These are phyloP conservation scores for Colletotrichum theobromicola DNA, from an alignment of 2,329 filamentous ascomycete genomes.

Conservation along the genomic window DNA sequence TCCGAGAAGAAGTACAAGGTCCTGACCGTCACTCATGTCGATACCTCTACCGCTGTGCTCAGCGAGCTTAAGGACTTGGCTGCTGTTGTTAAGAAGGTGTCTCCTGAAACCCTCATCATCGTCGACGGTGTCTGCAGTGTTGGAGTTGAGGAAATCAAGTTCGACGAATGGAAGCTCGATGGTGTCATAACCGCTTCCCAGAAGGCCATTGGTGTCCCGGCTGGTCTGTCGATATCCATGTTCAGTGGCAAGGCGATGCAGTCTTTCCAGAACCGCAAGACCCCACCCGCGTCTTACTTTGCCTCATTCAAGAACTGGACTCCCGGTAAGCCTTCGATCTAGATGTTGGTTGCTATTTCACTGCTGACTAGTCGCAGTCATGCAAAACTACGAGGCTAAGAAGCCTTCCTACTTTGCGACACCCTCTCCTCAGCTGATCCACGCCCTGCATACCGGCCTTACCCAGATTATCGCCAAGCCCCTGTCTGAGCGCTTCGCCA, in stretches of 20 bases:
- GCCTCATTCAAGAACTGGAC: constrained; percentile 97
- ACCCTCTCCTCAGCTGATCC: constrained; percentile 91
- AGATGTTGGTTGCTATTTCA: background rate
- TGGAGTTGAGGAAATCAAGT: constrained; percentile 92
- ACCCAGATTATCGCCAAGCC: constrained; percentile 84
- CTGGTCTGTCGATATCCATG: constrained; percentile 93
- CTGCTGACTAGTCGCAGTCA: constrained; percentile 60
- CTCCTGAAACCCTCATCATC: constrained; percentile 87
- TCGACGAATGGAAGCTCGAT: constrained; percentile 94
- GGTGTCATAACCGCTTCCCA: constrained; percentile 93
- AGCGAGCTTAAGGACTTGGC: constrained; percentile 87
- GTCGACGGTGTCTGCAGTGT: constrained; percentile 98
- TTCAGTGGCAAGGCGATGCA: constrained; percentile 88
- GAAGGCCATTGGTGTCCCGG: constrained; percentile 95
- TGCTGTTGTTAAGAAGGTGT: constrained; percentile 83
- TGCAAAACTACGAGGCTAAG: constrained; percentile 98
- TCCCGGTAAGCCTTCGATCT: constrained; percentile 65
- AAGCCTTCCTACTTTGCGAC: constrained; percentile 99
- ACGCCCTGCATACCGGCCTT: constrained; percentile 88
- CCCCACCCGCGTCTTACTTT: constrained; percentile 87
- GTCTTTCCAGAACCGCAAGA: constrained; percentile 79
- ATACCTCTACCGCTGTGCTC: constrained; percentile 95
- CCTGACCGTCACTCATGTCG: constrained; percentile 94
- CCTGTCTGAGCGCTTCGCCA: constrained; percentile 81
- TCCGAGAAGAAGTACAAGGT: constrained; percentile 93